phyloP scores from a whole-genome alignment of 2,329 filamentous ascomycete species.

The Fusarium anthophilum region DNA sequence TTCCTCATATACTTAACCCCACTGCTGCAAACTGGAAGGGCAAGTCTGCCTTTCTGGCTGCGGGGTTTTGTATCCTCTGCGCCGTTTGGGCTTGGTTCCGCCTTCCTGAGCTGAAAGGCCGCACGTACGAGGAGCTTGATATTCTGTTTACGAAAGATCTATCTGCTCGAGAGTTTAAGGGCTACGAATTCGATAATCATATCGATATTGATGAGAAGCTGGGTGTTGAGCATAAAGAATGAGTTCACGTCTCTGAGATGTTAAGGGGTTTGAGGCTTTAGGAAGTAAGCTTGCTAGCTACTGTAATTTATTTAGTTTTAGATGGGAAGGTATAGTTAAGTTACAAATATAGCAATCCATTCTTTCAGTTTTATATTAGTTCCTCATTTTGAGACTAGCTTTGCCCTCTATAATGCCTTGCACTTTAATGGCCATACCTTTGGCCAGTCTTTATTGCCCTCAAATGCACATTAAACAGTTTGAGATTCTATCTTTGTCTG shows the following conservation, averaged over 20 bases:
- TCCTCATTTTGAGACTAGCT: neutral
- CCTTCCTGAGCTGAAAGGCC: conserved; percentile 10
- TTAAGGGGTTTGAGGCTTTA: neutral
- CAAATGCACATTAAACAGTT: fast-evolving
- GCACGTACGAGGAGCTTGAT: neutral
- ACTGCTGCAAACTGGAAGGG: conserved; percentile 2
- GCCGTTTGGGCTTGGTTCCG: conserved; percentile 7
- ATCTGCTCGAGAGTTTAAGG: neutral
- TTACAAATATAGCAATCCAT: neutral
- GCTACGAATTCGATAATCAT: neutral
- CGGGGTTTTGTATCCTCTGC: neutral
- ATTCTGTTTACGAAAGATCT: neutral
- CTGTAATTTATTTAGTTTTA: too few species aligned
- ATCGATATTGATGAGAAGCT: neutral
- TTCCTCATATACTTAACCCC: conserved; percentile 15
- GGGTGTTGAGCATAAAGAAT: neutral
- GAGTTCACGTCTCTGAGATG: neutral
- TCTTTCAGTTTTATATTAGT: neutral
- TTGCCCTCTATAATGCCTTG: fast-evolving
- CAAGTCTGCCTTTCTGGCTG: conserved; percentile 8
- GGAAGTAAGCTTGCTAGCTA: neutral
- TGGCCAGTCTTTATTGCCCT: fast-evolving
- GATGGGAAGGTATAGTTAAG: too few species aligned
- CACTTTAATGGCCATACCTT: fast-evolving
- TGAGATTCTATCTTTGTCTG: fast-evolving